A percentile compares a stretch with the other conserved stretches of the same genome.
Conservation (phyloP, 768 basidiomycete genomes). For the Boletus pseudo-olivaceus region DNA sequence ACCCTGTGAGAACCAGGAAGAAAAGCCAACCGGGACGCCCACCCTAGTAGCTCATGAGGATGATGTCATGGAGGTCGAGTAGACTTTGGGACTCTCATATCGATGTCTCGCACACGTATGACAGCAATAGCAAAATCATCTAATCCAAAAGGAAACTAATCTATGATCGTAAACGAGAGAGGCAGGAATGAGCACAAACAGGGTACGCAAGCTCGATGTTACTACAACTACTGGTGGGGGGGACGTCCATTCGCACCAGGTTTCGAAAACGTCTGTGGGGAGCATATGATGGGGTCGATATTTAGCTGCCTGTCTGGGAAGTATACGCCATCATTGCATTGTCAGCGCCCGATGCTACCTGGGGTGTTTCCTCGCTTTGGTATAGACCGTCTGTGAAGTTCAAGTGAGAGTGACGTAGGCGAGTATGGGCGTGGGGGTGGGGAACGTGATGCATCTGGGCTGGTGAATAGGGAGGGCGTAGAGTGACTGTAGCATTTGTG, state of each 20-base stretch:
- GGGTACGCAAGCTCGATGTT: slow-evolving; percentile 19
- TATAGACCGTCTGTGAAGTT: slow-evolving; percentile 42
- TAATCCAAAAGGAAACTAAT: slow-evolving; percentile 24
- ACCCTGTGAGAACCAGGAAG: slow-evolving; percentile 1
- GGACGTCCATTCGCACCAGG: slow-evolving; percentile 6
- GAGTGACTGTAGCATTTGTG: slow-evolving; percentile 40
- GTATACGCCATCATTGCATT: slow-evolving; percentile 50
- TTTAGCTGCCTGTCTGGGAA: slow-evolving; percentile 31
- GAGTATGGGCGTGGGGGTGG: slow-evolving; percentile 74
- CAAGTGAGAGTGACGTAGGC: slow-evolving; percentile 61
- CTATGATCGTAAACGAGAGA: slow-evolving; percentile 20
- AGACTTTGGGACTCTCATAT: slow-evolving; percentile 6
- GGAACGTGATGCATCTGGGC: slow-evolving; percentile 77
- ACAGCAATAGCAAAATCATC: slow-evolving; percentile 21
- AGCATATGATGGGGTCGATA: background rate
- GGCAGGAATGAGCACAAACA: slow-evolving; percentile 20
- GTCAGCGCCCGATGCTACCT: slow-evolving; percentile 29
- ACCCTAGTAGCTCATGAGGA: slow-evolving; percentile 20
- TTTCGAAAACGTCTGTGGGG: background rate
- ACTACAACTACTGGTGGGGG: slow-evolving; percentile 7
- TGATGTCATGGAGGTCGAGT: slow-evolving; percentile 56
- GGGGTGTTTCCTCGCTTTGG: slow-evolving; percentile 26
- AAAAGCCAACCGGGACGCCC: background rate
- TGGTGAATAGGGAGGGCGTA: slow-evolving; percentile 57
- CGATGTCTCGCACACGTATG: slow-evolving; percentile 12